Evolutionary conservation across 768 basidiomycete genomes (phyloP).

Genomic region (Trametes meyenii): DNA sequence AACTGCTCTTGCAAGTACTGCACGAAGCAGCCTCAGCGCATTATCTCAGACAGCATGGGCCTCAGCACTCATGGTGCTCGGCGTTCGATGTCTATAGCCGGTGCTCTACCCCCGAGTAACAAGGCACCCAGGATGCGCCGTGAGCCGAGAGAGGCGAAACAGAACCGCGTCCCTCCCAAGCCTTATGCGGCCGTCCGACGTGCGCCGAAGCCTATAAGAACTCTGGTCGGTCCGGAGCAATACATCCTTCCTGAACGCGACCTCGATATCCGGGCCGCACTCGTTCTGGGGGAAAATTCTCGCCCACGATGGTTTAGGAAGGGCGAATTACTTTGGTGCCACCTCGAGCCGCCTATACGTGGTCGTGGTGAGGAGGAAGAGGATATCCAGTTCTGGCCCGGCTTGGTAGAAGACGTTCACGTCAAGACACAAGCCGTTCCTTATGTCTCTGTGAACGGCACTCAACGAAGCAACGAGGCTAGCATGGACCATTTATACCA

Average conservation of each 20-base stretch:
- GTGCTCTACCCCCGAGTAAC: not conserved
- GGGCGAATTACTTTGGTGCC: slow-evolving; percentile 75
- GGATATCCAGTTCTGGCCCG: slow-evolving; percentile 75
- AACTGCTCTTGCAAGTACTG: slow-evolving; percentile 82
- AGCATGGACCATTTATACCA: slow-evolving; percentile 16
- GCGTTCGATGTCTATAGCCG: slow-evolving; percentile 30
- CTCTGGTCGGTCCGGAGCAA: slow-evolving; percentile 43
- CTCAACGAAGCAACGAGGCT: not conserved
- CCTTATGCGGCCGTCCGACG: slow-evolving; percentile 48
- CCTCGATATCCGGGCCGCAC: slow-evolving; percentile 62
- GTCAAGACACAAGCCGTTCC: slow-evolving; percentile 48
- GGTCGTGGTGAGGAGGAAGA: slow-evolving; percentile 41
- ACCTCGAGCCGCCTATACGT: slow-evolving; percentile 52
- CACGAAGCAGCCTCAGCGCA: slow-evolving; percentile 64
- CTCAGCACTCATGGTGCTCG: slow-evolving; percentile 41
- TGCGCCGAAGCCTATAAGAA: slow-evolving; percentile 39
- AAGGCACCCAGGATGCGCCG: slow-evolving; percentile 10
- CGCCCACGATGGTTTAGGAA: slow-evolving; percentile 65
- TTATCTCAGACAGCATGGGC: slow-evolving; percentile 66
- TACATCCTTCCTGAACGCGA: slow-evolving; percentile 64
- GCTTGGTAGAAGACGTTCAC: slow-evolving; percentile 59
- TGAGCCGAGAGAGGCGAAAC: slow-evolving; percentile 23
- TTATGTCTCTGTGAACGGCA: slow-evolving; percentile 18
- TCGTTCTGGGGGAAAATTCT: slow-evolving; percentile 45
- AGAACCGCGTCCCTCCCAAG: slow-evolving; percentile 22